These are phyloP conservation scores for Myxozyma neotropica DNA, from an alignment of 805 yeast species.

Conservation along the genomic window DNA sequence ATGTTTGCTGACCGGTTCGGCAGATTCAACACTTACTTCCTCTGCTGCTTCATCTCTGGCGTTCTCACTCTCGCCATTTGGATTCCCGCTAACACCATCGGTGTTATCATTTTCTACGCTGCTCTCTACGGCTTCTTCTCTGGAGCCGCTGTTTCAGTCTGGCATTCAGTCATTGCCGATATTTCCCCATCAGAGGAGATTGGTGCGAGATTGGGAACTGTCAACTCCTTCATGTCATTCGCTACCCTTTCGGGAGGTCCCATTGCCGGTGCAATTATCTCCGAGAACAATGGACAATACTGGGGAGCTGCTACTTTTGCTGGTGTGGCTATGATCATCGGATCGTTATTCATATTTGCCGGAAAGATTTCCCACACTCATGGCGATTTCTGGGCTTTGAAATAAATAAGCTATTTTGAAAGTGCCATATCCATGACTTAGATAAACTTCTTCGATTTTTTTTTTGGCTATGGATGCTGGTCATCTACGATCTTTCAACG, in stretches of 20 bases:
- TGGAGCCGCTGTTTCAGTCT: constrained; percentile 43
- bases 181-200: constrained; percentile 38
- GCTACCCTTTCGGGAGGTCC: constrained; percentile 44
- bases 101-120: constrained; percentile 39
- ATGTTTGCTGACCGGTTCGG: constrained; percentile 54
- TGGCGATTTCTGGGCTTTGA: constrained; percentile 7
- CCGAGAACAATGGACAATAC: constrained; percentile 28
- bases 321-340: constrained; percentile 22
- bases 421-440: neutral
- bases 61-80: constrained; percentile 43
- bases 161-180: constrained; percentile 41
- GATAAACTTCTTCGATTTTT: neutral
- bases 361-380: constrained; percentile 11
- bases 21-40: constrained; percentile 47
- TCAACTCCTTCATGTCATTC: constrained; percentile 59
- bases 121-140: constrained; percentile 41
- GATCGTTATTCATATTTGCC: constrained; percentile 12
- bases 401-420: neutral
- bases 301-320: constrained; percentile 34
- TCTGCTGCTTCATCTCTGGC: constrained; percentile 38
- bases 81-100: constrained; percentile 41
- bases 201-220: constrained; percentile 57
- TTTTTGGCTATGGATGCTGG: neutral
- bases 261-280: constrained; percentile 39
- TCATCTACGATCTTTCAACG: neutral